phyloP scores from a whole-genome alignment of 192 early-diverging fungal genomes.

The Entomortierella chlamydospora region DNA sequence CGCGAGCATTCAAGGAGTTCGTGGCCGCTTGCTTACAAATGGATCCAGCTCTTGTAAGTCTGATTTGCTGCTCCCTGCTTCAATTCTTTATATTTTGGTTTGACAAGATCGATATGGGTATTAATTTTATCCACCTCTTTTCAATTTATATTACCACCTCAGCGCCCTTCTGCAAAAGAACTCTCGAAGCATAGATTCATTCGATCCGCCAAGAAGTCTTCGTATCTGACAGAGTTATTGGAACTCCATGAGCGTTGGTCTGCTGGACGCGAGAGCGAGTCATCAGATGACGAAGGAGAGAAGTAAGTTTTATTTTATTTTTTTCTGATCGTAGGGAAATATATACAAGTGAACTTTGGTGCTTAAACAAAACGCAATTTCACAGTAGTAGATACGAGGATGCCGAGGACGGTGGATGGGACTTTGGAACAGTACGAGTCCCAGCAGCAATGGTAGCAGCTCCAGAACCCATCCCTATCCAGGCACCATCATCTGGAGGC shows the following conservation, averaged over 20 bases:
- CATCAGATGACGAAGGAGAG: slow-evolving; percentile 47
- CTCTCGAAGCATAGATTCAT: slow-evolving; percentile 93
- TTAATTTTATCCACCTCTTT: not conserved
- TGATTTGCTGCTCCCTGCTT: no score
- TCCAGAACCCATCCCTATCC: slow-evolving; percentile 1
- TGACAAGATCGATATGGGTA: not conserved
- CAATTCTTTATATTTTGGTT: not conserved
- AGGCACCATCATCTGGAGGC: not conserved
- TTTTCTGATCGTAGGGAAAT: not conserved
- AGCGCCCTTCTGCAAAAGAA: slow-evolving; percentile 92
- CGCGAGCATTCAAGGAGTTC: slow-evolving; percentile 92
- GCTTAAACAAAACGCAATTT: not conserved
- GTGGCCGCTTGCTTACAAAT: slow-evolving; percentile 87
- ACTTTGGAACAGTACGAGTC: slow-evolving; percentile 52
- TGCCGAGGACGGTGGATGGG: slow-evolving; percentile 38
- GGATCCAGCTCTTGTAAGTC: slow-evolving; percentile 77
- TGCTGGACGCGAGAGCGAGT: slow-evolving; percentile 57
- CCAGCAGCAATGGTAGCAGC: not conserved
- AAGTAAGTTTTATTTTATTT: slow-evolving; percentile 23
- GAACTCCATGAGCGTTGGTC: slow-evolving; percentile 87
- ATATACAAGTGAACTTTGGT: not conserved
- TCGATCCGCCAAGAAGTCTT: slow-evolving; percentile 84
- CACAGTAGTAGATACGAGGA: slow-evolving; percentile 43
- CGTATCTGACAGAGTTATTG: slow-evolving; percentile 89
- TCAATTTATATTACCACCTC: no score